A percentile compares a stretch with the other conserved stretches of the same genome.
Evolutionary conservation across 2,329 filamentous ascomycete species (phyloP).

Genomic region (Ascochyta rabiei): DNA sequence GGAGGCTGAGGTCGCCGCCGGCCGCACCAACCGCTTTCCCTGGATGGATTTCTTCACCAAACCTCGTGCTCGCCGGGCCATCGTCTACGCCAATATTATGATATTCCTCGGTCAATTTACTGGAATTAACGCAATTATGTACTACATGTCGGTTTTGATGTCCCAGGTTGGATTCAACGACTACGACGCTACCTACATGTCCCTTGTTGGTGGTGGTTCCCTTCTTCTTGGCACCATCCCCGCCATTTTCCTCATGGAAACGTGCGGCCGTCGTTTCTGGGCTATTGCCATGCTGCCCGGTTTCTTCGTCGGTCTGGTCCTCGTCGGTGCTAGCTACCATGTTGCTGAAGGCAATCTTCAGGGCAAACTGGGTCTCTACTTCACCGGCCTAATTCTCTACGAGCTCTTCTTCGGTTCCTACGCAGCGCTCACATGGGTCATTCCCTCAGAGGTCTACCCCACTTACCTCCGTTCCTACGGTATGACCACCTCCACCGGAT

Average conservation of each 20-base stretch:
- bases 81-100: conserved; percentile 71
- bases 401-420: conserved; percentile 47
- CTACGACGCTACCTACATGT: conserved; percentile 73
- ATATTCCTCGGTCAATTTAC: conserved; percentile 77
- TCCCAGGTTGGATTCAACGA: conserved; percentile 69
- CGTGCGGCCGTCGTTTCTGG: conserved; percentile 75
- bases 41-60: conserved; percentile 78
- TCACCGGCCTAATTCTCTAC: conserved; percentile 65
- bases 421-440: conserved; percentile 44
- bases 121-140: conserved; percentile 73
- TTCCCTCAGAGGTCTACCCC: conserved; percentile 71
- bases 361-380: conserved; percentile 63
- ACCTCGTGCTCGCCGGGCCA: conserved; percentile 63
- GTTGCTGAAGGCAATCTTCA: conserved; percentile 52
- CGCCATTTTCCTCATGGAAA: conserved; percentile 73
- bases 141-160: conserved; percentile 75
- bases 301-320: conserved; percentile 71
- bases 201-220: conserved; percentile 68
- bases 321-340: conserved; percentile 70
- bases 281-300: conserved; percentile 73
- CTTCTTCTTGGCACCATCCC: conserved; percentile 72
- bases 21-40: conserved; percentile 63
- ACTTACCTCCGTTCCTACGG: conserved; percentile 75
- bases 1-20: conserved; percentile 57
- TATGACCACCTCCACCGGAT: conserved; percentile 72